Base-by-base conservation (phyloP, 768 basidiomycete species). In the Pholiota molesta region DNA sequence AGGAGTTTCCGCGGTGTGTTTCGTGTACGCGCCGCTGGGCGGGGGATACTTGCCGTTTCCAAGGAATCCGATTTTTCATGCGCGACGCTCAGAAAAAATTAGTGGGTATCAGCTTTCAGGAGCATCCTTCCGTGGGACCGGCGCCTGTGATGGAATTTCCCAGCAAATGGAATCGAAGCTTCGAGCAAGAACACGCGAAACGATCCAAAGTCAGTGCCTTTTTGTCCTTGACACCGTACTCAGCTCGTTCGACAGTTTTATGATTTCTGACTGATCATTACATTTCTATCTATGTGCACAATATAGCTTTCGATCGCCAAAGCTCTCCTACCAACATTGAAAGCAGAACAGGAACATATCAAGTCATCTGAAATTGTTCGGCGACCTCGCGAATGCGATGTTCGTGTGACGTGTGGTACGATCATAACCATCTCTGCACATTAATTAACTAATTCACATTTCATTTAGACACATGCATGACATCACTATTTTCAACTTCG, bases 11-110 rank as follows among this genome's bases (percentile, higher is more conserved):
- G 42, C 87, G 89, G 14, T 94, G 92, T 68, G 89, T 93, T 37
- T 89, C 91, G 2, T 94, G 92, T 72, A 92, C 89, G 35, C 87
- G 92, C 44, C 88, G 92, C 23, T 93, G 92, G 91, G 91, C 91
- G 0, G 91, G 92, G 42, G 92, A 94, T 71, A 92, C 91, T 2
- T 94, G 92, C 70, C 87, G 92, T 26, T 94, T 94, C 74, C 92
- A 93, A 72, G 86, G 86, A n/a, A 90, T 94, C 65, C 85, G 92
- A 19, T 90, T 86, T 70, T 89, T 94, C 74, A 77, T 90, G 68
- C 86, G 89, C 63, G 86, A 91, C 62, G 64, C 73, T 42, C 78
- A 86, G 42, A 75, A 81, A 62, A 81, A 82, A 45, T 83, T 91
- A 52, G 79, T 85, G 49, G 89, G 86, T 21, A 83, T 91, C 57